A percentile compares a stretch with the other conserved stretches of the same genome.
Evolutionary conservation across 148 eudicot genomes (phyloP).

Genomic region (Camellia japonica): DNA sequence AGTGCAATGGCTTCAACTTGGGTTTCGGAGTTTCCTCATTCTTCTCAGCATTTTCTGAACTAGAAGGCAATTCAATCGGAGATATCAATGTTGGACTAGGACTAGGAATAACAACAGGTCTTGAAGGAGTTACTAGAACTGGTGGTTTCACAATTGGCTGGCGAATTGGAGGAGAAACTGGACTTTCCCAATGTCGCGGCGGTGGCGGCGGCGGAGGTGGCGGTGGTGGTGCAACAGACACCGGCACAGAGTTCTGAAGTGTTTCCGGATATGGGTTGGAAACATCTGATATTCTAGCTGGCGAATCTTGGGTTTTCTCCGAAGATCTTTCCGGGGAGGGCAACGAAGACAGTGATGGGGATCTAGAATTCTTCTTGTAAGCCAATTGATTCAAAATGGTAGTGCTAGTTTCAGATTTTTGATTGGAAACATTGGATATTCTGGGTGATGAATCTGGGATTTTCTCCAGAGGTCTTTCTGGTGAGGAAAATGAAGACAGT

Average conservation of each 20-base stretch:
- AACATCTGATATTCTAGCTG: conserved; percentile 2
- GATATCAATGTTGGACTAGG: conserved; percentile 26
- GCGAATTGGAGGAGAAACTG: conserved; percentile 23
- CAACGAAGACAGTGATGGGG: conserved; percentile 17
- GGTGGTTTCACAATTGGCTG: conserved; percentile 28
- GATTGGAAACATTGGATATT: conserved; percentile 1
- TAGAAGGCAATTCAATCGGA: conserved; percentile 29
- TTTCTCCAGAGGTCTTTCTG: conserved; percentile 11
- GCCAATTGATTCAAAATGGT: no score
- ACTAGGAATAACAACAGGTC: conserved; percentile 26
- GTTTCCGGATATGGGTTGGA: background rate
- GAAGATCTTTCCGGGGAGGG: conserved; percentile 18
- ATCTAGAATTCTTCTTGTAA: conserved; percentile 7
- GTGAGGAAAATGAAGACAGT: conserved; percentile 19
- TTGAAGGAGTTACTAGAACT: conserved; percentile 31
- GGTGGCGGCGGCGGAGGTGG: conserved; percentile 27
- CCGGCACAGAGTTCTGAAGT: background rate
- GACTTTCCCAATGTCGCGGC: conserved; percentile 40
- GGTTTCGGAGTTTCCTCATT: conserved; percentile 63
- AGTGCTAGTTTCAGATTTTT: background rate
- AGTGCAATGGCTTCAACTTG: conserved; percentile 88
- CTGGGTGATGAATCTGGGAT: conserved; percentile 8
- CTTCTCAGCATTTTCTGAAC: conserved; percentile 23
- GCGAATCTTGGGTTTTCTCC: conserved; percentile 10
- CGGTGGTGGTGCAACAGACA: conserved; percentile 7